Conservation (phyloP, 73 alveolate genomes). For the Stentor coeruleus region DNA sequence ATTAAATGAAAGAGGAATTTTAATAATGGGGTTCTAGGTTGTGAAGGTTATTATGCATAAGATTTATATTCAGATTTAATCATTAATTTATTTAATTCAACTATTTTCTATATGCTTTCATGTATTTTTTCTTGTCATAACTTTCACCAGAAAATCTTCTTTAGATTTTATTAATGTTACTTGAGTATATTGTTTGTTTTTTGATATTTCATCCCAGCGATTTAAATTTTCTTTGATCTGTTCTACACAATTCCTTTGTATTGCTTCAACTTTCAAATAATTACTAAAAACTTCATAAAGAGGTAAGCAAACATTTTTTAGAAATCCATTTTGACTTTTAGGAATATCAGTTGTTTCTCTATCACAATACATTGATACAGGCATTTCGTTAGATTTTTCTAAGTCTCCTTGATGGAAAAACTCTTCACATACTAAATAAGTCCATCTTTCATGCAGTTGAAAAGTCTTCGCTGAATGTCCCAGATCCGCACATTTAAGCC, state of each 20-base stretch:
- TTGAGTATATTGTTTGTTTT: neutral
- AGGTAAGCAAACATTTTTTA: neutral
- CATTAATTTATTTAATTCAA: too few species aligned
- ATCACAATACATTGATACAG: neutral
- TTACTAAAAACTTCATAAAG: neutral
- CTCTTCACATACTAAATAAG: slow-evolving; percentile 12
- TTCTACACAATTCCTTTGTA: neutral
- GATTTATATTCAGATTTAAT: too few species aligned
- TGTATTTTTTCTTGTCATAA: too few species aligned
- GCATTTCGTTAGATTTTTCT: neutral
- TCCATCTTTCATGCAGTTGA: slow-evolving; percentile 3
- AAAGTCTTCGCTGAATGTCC: slow-evolving; percentile 19
- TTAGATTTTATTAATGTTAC: neutral
- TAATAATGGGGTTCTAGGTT: too few species aligned
- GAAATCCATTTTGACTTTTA: slow-evolving; percentile 11
- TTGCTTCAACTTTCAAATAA: neutral
- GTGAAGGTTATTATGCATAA: too few species aligned
- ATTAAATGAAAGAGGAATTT: too few species aligned
- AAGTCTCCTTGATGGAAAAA: slow-evolving; percentile 24
- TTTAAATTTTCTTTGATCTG: neutral
- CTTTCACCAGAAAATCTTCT: neutral
- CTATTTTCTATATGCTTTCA: too few species aligned
- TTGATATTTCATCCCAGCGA: neutral
- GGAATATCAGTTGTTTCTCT: slow-evolving; percentile 14
- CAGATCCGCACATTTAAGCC: slow-evolving; percentile 14